Conservation (phyloP, 2,329 filamentous ascomycete genomes). For the Ilyonectria destructans region DNA sequence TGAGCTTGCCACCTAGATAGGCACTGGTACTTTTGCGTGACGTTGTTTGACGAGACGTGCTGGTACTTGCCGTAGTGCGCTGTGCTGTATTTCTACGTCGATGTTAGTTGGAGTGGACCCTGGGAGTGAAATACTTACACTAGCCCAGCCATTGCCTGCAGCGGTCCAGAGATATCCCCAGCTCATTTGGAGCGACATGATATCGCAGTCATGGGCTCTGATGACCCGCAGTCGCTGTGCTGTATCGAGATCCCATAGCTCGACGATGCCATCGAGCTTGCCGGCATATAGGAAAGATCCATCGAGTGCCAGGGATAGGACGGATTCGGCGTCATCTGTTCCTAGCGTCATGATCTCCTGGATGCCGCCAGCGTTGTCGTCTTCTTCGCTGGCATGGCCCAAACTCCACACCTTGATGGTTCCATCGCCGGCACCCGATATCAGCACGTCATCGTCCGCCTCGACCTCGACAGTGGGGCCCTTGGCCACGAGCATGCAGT, state of each 20-base stretch:
- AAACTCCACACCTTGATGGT: constrained; percentile 95
- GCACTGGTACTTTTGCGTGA: constrained; percentile 87
- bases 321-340: constrained; percentile 74
- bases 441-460: constrained; percentile 83
- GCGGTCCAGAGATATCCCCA: constrained; percentile 90
- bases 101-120: constrained; percentile 12
- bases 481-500: constrained; percentile 91
- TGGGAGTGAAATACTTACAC: constrained; percentile 70
- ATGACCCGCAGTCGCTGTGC: constrained; percentile 91
- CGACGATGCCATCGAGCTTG: constrained; percentile 88
- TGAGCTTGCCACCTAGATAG: constrained; percentile 87
- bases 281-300: constrained; percentile 95
- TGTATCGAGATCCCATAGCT: constrained; percentile 97
- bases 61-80: constrained; percentile 75
- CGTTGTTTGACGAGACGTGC: constrained; percentile 63
- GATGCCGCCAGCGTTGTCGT: constrained; percentile 72
- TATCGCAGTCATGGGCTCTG: constrained; percentile 84
- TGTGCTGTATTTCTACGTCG: constrained; percentile 74
- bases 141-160: constrained; percentile 89
- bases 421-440: constrained; percentile 94
- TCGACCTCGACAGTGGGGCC: constrained; percentile 79
- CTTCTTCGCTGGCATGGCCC: constrained; percentile 54
- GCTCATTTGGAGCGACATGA: constrained; percentile 89
- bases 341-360: constrained; percentile 79
- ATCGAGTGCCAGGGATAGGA: constrained; percentile 87